A percentile compares a stretch with the other conserved stretches of the same genome.
Evolutionary conservation across 164 flowering plant genomes (phyloP).

Genomic region (Umbellularia californica): DNA sequence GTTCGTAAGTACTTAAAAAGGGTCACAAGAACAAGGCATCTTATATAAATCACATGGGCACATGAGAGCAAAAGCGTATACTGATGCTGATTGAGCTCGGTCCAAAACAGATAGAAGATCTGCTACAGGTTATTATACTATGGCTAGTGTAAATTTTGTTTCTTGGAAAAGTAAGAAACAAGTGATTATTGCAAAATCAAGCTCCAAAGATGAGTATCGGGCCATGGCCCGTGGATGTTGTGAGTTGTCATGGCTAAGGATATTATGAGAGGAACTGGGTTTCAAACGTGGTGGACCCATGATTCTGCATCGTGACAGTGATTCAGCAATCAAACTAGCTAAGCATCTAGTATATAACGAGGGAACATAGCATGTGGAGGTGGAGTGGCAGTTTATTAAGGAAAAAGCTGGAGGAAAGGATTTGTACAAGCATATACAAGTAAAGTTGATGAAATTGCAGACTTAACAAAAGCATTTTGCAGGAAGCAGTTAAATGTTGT

Average conservation of each 20-base stretch:
- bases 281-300: neutral
- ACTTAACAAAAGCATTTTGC: no score
- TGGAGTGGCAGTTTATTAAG: no score
- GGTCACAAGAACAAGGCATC: no score
- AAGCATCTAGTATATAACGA: no score
- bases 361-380: no score
- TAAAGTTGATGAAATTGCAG: no score
- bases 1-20: neutral
- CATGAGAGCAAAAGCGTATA: neutral
- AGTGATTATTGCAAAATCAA: neutral
- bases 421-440: no score
- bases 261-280: neutral
- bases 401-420: no score
- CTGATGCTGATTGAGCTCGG: neutral
- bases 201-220: neutral
- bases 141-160: neutral
- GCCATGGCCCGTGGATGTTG: neutral
- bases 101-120: neutral
- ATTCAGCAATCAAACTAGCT: no score
- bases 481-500: no score
- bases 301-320: no score
- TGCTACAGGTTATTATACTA: neutral
- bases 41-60: neutral
- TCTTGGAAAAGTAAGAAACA: neutral
- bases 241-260: neutral